These are phyloP conservation scores for thale cress (Arabidopsis thaliana) DNA, from an alignment of 345 rosid genomes.

Conservation along the genomic window DNA sequence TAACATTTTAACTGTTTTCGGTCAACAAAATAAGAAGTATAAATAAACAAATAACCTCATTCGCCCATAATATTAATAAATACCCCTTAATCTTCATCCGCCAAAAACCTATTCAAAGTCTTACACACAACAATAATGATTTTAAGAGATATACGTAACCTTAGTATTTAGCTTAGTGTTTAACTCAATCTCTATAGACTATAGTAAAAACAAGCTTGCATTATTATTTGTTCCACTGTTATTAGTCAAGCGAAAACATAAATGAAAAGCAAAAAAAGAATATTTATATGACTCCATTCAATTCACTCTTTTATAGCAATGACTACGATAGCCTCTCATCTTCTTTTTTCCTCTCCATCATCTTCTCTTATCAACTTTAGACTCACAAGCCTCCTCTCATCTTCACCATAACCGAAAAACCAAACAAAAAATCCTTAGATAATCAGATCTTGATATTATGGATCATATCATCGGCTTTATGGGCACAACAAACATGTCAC, in stretches of 20 bases:
- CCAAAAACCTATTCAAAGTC: constrained; percentile 14
- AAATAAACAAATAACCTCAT: too few species aligned
- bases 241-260: constrained; percentile 36
- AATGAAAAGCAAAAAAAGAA: constrained; percentile 1
- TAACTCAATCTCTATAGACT: constrained; percentile 20
- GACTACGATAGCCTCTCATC: constrained; percentile 36
- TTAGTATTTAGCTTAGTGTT: background rate
- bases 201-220: constrained; percentile 18
- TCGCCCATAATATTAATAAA: too few species aligned
- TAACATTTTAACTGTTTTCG: background rate
- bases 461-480: constrained; percentile 62
- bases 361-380: constrained; percentile 39
- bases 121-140: constrained; percentile 23
- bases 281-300: constrained; percentile 33
- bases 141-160: constrained; percentile 8
- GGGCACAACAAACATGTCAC: constrained; percentile 35
- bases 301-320: constrained; percentile 30
- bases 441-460: constrained; percentile 44
- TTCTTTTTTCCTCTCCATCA: constrained; percentile 24
- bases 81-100: background rate
- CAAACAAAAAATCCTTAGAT: background rate
- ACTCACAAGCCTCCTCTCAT: constrained; percentile 31
- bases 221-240: constrained; percentile 37
- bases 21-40: background rate
- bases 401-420: constrained; percentile 34